Percentiles rank a stretch among this genome's conserved stretches.
Evolutionary conservation across 1,284 basidiomycete species (phyloP).

Genomic region (Xerocomus nothofagi): DNA sequence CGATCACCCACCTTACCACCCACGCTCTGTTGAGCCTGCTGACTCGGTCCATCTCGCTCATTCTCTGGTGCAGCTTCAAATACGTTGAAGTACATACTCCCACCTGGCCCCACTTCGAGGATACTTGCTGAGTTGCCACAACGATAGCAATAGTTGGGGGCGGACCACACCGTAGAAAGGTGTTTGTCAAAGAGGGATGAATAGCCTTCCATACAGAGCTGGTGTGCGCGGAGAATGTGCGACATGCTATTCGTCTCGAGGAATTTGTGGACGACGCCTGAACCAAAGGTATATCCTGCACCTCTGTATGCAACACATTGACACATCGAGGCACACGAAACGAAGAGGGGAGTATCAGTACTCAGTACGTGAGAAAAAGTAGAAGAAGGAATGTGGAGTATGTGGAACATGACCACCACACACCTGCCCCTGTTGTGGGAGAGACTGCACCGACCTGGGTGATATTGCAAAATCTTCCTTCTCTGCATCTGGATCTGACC

Average conservation of each 20-base stretch:
- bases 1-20: constrained; percentile 57
- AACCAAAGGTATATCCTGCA: constrained; percentile 98
- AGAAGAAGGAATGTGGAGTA: constrained; percentile 7
- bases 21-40: constrained; percentile 68
- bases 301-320: constrained; percentile 55
- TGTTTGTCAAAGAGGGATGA: constrained; percentile 93
- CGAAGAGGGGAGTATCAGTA: constrained; percentile 4
- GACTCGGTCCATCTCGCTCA: constrained; percentile 78
- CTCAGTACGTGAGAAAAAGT: constrained; percentile 2
- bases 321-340: not conserved
- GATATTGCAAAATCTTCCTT: constrained; percentile 99
- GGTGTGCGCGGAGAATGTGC: constrained; percentile 97
- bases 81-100: constrained; percentile 93
- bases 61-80: constrained; percentile 99
- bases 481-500: constrained; percentile 99
- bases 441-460: constrained; percentile 66
- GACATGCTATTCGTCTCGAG: constrained; percentile 93
- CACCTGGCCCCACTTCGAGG: constrained; percentile 92
- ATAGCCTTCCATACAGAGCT: constrained; percentile 99
- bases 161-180: constrained; percentile 97
- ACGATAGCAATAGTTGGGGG: constrained; percentile 97
- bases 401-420: constrained; percentile 19
- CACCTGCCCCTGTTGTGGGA: constrained; percentile 12
- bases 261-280: constrained; percentile 98
- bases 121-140: constrained; percentile 98